These are phyloP conservation scores for Posidonia oceanica DNA, from an alignment of 116 monocot species.

Conservation along the genomic window DNA sequence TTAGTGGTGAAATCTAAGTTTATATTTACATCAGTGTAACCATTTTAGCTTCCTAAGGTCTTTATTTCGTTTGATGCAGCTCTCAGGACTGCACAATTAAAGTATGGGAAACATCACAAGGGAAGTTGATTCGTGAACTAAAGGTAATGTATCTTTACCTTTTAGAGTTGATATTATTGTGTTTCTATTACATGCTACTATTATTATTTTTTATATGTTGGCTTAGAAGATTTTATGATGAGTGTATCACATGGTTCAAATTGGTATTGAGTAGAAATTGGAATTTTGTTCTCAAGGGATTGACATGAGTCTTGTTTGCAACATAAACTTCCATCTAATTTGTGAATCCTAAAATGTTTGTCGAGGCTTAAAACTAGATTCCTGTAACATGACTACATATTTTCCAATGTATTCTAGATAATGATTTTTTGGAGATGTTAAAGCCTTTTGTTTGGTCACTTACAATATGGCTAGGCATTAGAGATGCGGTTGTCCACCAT, in stretches of 20 bases:
- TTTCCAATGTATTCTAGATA: no score
- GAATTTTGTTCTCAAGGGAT: no score
- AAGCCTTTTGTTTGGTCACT: no score
- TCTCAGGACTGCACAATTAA: conserved; percentile 97
- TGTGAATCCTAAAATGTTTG: no score
- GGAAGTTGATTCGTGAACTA: conserved; percentile 77
- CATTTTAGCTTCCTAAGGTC: neutral
- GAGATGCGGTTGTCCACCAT: no score
- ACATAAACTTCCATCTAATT: no score
- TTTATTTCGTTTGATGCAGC: conserved; percentile 26
- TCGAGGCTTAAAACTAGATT: no score
- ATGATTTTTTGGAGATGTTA: no score
- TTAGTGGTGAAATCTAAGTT: neutral
- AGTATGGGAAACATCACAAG: conserved; percentile 87
- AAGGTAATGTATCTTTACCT: conserved; percentile 36
- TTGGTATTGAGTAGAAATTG: neutral
- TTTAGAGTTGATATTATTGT: neutral
- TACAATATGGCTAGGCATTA: no score
- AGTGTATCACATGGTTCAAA: neutral
- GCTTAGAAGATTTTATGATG: neutral
- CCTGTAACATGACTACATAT: no score
- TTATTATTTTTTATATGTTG: no score
- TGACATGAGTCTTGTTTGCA: no score
- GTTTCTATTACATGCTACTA: neutral
- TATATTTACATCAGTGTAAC: neutral